Evolutionary conservation across 2,329 filamentous ascomycete species (phyloP).

Genomic region (Colletotrichum cereale): DNA sequence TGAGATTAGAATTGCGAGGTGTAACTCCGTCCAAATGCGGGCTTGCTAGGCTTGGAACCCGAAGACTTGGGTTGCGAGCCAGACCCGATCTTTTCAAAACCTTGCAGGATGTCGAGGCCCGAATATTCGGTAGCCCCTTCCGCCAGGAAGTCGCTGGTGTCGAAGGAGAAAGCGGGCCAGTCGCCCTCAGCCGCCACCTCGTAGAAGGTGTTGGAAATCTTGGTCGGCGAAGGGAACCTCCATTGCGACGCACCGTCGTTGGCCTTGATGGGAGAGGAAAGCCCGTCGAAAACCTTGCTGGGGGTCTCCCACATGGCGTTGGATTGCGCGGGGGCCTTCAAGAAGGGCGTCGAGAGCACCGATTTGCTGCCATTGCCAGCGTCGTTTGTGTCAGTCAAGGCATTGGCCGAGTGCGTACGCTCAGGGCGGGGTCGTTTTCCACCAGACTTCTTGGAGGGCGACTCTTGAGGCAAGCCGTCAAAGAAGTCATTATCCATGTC

Average conservation of each 20-base stretch:
- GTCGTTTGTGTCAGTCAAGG: constrained; percentile 72
- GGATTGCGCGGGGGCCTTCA: constrained; percentile 61
- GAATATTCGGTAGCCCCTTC: constrained; percentile 70
- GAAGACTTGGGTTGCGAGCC: constrained; percentile 51
- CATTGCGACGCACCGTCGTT: constrained; percentile 40
- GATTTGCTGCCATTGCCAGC: constrained; percentile 62
- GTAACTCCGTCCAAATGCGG: constrained; percentile 52
- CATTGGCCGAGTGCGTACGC: constrained; percentile 72
- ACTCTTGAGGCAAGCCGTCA: constrained; percentile 60
- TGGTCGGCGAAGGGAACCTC: constrained; percentile 62
- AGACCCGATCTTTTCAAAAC: constrained; percentile 80
- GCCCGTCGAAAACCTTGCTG: constrained; percentile 67
- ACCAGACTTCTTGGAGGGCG: constrained; percentile 73
- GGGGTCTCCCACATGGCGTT: constrained; percentile 64
- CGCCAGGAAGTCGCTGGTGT: constrained; percentile 66
- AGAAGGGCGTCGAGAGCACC: constrained; percentile 62
- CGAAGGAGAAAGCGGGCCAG: constrained; percentile 52
- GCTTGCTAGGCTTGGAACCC: constrained; percentile 50
- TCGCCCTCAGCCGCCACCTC: constrained; percentile 55
- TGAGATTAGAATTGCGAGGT: constrained; percentile 52
- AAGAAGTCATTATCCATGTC: constrained; percentile 54
- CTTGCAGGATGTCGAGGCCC: constrained; percentile 79
- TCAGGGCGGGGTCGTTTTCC: constrained; percentile 66
- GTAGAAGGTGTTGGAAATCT: constrained; percentile 52
- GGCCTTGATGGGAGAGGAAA: constrained; percentile 69